These are phyloP conservation scores for Aspergillus coremiiformis DNA, from an alignment of 495 filamentous ascomycete species.

Conservation along the genomic window DNA sequence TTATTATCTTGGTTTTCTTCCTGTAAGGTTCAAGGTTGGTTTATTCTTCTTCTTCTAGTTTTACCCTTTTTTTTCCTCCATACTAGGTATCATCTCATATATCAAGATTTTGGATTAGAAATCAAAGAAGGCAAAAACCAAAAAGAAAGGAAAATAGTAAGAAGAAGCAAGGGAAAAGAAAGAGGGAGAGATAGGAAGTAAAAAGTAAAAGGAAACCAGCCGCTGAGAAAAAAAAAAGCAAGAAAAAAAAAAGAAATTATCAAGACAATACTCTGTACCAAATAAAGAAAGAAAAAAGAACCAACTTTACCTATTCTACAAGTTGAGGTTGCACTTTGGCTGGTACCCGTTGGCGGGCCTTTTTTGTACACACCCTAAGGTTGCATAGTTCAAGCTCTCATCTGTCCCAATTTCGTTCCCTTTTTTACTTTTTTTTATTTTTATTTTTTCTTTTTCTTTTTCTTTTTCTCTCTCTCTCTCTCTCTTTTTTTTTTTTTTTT, in stretches of 20 bases:
- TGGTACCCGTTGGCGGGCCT: conserved; percentile 10
- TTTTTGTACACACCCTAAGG: conserved; percentile 20
- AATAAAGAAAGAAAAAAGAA: conserved; percentile 1
- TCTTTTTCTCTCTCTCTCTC: background rate
- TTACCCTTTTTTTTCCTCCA: background rate
- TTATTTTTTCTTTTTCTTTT: too few species aligned
- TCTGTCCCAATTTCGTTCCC: too few species aligned
- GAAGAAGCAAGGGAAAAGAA: background rate
- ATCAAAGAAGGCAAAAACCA: background rate
- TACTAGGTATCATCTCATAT: background rate
- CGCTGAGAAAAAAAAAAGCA: background rate
- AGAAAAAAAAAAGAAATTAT: conserved; percentile 2
- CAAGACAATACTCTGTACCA: background rate
- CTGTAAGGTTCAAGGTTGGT: background rate
- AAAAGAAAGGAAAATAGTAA: background rate
- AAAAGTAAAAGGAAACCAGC: background rate
- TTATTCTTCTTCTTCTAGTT: background rate
- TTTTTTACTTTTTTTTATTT: too few species aligned
- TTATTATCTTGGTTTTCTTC: conserved; percentile 8
- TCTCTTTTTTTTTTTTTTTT: background rate
- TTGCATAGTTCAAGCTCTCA: too few species aligned
- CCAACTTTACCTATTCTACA: background rate
- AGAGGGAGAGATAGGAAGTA: background rate
- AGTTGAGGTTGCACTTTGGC: conserved; percentile 14
- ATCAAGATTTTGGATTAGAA: background rate